Conservation (phyloP, 768 basidiomycete species). For the Hypholoma fasciculare region DNA sequence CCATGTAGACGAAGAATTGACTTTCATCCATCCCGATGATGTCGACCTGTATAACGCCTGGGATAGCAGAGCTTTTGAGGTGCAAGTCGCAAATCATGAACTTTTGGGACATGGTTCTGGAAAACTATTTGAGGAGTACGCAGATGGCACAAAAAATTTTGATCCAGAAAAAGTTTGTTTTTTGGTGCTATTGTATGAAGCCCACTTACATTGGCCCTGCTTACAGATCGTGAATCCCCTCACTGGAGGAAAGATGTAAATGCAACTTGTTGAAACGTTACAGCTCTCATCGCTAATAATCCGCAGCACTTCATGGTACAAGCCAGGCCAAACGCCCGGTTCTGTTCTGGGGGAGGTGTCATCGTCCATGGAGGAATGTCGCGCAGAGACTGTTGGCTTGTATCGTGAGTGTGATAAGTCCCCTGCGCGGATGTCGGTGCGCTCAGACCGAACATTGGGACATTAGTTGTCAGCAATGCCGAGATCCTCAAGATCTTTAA, state of each 20-base stretch:
- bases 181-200: not conserved
- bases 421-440: conserved; percentile 1
- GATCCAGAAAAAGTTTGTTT: conserved; percentile 60
- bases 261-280: not conserved
- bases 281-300: conserved; percentile 1
- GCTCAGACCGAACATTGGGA: conserved; percentile 9
- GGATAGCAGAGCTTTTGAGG: conserved; percentile 78
- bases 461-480: conserved; percentile 66
- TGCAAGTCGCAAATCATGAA: conserved; percentile 92
- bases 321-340: conserved; percentile 80
- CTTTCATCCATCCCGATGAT: conserved; percentile 83
- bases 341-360: conserved; percentile 86
- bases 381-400: conserved; percentile 86
- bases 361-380: conserved; percentile 90
- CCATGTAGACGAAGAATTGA: conserved; percentile 65
- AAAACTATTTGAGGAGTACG: conserved; percentile 76
- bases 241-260: conserved; percentile 74
- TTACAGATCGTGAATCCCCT: conserved; percentile 76
- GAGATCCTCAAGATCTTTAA: conserved; percentile 83
- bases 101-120: conserved; percentile 85
- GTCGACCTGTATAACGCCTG: conserved; percentile 71
- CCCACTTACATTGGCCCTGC: not conserved
- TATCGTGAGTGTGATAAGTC: conserved; percentile 56
- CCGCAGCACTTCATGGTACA: conserved; percentile 80
- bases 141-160: conserved; percentile 81